phyloP scores from a whole-genome alignment of 176 grass and related monocot genomes.

The Phragmites australis region DNA sequence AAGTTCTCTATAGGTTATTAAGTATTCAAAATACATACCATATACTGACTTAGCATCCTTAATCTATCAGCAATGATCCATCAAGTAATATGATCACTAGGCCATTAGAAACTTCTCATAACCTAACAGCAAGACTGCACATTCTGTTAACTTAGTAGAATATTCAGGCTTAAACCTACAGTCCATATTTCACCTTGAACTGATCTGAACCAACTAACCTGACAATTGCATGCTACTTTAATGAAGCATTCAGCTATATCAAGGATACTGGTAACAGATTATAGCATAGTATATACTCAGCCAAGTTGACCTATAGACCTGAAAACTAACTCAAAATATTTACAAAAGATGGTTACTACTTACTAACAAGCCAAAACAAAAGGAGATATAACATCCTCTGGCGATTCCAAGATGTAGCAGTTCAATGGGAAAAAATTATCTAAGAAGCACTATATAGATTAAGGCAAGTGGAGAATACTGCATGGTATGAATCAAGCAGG shows the following conservation, averaged over 20 bases:
- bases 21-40: neutral
- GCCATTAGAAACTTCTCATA: conserved; percentile 10
- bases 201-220: neutral
- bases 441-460: conserved; percentile 9
- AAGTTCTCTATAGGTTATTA: neutral
- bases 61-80: neutral
- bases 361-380: conserved; percentile 2
- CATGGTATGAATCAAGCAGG: neutral
- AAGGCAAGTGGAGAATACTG: neutral
- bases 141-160: neutral
- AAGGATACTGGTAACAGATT: neutral
- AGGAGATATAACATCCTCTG: neutral
- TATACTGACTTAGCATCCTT: neutral
- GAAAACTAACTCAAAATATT: neutral
- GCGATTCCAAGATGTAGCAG: conserved; percentile 2
- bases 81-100: neutral
- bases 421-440: neutral
- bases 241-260: neutral
- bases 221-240: neutral
- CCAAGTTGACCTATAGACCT: neutral
- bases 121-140: neutral
- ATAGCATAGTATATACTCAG: neutral
- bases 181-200: neutral
- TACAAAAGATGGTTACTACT: neutral
- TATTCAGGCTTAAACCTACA: neutral